phyloP scores from a whole-genome alignment of 2,329 filamentous ascomycete species.

The Drechslerella coelobrocha region DNA sequence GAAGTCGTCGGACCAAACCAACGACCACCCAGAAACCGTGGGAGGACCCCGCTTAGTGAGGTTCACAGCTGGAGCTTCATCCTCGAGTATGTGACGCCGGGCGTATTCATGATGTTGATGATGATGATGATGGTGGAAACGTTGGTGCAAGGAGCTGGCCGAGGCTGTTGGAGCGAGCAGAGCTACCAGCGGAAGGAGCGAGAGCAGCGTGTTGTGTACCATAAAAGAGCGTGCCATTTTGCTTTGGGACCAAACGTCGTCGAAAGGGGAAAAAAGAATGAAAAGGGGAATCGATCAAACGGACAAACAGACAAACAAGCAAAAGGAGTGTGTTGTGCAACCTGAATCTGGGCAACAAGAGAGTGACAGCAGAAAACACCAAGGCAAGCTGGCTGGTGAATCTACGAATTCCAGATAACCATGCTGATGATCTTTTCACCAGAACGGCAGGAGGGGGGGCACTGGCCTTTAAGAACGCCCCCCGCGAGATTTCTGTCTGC shows the following conservation, averaged over 20 bases:
- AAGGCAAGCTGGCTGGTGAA: too few relatives aligned
- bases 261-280: background rate
- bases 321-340: too few relatives aligned
- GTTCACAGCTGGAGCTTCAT: background rate
- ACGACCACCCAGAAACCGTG: conserved; percentile 23
- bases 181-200: background rate
- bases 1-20: conserved; percentile 57
- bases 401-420: too few relatives aligned
- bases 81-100: background rate
- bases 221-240: conserved; percentile 2
- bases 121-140: background rate
- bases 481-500: too few relatives aligned
- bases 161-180: background rate
- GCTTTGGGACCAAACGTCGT: too few relatives aligned
- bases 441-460: too few relatives aligned
- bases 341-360: too few relatives aligned
- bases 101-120: background rate
- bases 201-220: background rate
- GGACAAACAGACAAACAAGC: too few relatives aligned
- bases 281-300: background rate
- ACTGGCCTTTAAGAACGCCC: too few relatives aligned
- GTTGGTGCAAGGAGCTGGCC: background rate
- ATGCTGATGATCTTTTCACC: too few relatives aligned
- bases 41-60: conserved; percentile 10
- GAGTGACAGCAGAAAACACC: too few relatives aligned